phyloP scores from a whole-genome alignment of 192 early-diverging fungal species.

The Paraglomus brasilianum region DNA sequence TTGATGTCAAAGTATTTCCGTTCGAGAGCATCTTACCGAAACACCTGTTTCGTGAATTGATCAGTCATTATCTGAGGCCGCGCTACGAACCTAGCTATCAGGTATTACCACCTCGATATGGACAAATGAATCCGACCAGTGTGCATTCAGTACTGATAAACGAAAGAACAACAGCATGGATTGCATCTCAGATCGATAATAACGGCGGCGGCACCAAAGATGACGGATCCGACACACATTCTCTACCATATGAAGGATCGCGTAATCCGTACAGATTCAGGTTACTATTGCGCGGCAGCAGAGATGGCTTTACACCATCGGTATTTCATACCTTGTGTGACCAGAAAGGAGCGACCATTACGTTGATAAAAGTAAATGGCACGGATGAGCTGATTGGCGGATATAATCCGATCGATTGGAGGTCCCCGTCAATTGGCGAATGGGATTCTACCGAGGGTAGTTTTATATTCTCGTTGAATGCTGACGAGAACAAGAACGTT shows the following conservation, averaged over 20 bases:
- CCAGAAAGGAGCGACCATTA: constrained; percentile 5
- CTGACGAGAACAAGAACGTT: no score
- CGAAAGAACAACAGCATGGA: constrained; percentile 1
- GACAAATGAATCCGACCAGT: background rate
- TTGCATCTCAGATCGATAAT: constrained; percentile 13
- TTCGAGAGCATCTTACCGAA: constrained; percentile 6
- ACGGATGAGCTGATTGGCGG: constrained; percentile 17
- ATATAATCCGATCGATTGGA: constrained; percentile 21
- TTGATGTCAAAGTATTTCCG: constrained; percentile 15
- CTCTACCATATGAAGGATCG: constrained; percentile 18
- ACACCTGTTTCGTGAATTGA: background rate
- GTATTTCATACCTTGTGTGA: constrained; percentile 16
- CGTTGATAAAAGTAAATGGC: constrained; percentile 19
- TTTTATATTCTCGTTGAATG: no score
- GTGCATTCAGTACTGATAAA: constrained; percentile 15
- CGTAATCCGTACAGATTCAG: constrained; percentile 12
- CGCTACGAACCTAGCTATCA: background rate
- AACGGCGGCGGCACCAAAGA: no score
- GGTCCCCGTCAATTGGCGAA: no score
- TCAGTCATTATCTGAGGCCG: constrained; percentile 15
- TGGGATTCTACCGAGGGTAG: no score
- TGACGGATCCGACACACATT: no score
- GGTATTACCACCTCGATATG: constrained; percentile 5
- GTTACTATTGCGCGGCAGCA: constrained; percentile 12
- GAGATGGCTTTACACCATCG: constrained; percentile 10